These are phyloP conservation scores for Kuraishia borneana DNA, from an alignment of 805 yeast genomes.

Conservation along the genomic window DNA sequence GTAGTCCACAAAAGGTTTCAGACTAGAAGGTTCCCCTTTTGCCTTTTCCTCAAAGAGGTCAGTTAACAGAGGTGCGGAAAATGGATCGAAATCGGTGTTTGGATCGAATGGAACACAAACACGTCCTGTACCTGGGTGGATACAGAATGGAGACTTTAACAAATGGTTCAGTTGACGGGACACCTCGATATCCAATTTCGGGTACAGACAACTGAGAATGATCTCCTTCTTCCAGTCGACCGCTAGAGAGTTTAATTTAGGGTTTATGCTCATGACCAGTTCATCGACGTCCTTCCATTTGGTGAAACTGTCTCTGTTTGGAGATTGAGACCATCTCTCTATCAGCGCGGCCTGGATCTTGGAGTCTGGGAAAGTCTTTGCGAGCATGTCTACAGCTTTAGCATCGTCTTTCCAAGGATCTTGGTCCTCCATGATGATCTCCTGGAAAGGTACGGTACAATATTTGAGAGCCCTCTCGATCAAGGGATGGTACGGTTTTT, in stretches of 20 bases:
- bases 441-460: constrained; percentile 51
- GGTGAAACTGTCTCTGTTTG: constrained; percentile 39
- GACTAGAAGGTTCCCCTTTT: constrained; percentile 29
- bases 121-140: constrained; percentile 92
- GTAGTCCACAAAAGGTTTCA: constrained; percentile 59
- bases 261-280: constrained; percentile 32
- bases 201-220: constrained; percentile 72
- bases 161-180: constrained; percentile 84
- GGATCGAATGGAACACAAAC: constrained; percentile 86
- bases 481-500: constrained; percentile 87
- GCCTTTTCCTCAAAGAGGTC: constrained; percentile 44
- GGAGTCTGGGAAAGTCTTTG: constrained; percentile 54
- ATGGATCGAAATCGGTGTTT: constrained; percentile 55
- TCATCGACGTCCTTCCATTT: constrained; percentile 76
- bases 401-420: constrained; percentile 69
- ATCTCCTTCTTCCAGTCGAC: constrained; percentile 70
- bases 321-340: constrained; percentile 46
- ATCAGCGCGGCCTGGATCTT: constrained; percentile 39
- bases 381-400: constrained; percentile 43
- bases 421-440: constrained; percentile 65
- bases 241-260: constrained; percentile 16
- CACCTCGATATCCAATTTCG: constrained; percentile 88
- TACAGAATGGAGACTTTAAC: constrained; percentile 91
- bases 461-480: constrained; percentile 63
- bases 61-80: constrained; percentile 64